Evolutionary conservation across 1,284 basidiomycete species (phyloP), one percentile per base, ranked within the genome.

Genomic region (Inonotus hispidus): DNA sequence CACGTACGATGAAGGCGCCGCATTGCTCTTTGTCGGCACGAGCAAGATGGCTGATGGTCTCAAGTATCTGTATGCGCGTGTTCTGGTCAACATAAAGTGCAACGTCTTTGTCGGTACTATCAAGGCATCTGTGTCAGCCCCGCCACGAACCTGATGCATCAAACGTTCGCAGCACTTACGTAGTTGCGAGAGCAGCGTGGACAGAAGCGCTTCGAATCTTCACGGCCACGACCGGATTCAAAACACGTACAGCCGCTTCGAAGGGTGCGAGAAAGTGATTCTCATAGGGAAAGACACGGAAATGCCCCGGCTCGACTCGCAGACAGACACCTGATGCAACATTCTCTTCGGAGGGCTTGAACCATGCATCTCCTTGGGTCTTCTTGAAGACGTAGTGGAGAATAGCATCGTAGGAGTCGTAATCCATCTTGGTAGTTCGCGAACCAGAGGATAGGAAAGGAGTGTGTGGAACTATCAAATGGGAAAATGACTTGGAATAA

Each of bases 201-300:
- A 92, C 86, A n/a, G 90, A 87, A 37, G 89, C 88, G 66, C 83
- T 88, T 41, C 89, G 83, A 49, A 90, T 75, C 73, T 91, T 92
- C 68, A 92, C 85, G 2, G 90, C 90, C 47, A 91, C 87, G 53
- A 90, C 84, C 14, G 89, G 88, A 68, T 93, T 93, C 58, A 93
- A 77, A 32, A 75, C 73, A 7, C 82, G 79, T 10, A 93, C 78
- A 6, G 88, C 88, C 10, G 82, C 81, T 73, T 90, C 85, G 66
- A 89, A 89, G 27, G 87, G 84, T 37, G 79, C 82, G 54, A 89
- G 77, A 69, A 77, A 72, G 49, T 64, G 70, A 65, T 79, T 78
- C 68, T 88, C 85, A 70, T 88, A 88, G 3, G 87, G 87, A 68
- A 88, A 89, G 27, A 85, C 79, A 39, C 87, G 80, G 70, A 86